phyloP scores from a whole-genome alignment of 306 rosid genomes.

The Crotalaria pallida region DNA sequence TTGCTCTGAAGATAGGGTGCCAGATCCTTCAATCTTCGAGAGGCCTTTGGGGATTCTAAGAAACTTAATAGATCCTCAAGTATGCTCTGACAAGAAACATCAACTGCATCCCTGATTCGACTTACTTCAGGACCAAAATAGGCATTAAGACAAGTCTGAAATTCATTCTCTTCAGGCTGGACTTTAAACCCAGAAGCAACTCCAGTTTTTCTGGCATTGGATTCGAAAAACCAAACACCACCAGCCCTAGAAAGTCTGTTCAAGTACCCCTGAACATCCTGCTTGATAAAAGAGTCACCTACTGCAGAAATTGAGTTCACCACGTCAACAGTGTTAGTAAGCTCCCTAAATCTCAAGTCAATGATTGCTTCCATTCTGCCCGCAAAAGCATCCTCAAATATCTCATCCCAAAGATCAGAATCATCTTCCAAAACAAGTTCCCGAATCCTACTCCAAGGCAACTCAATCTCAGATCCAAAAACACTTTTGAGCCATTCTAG shows the following conservation, averaged over 20 bases:
- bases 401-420: conserved; percentile 90
- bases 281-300: conserved; percentile 28
- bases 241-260: conserved; percentile 58
- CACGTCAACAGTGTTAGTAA: conserved; percentile 46
- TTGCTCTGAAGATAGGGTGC: conserved; percentile 76
- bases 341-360: conserved; percentile 52
- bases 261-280: conserved; percentile 52
- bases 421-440: conserved; percentile 93
- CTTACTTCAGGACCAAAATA: conserved; percentile 86
- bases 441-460: conserved; percentile 93
- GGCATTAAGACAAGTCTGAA: conserved; percentile 64
- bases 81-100: conserved; percentile 62
- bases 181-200: conserved; percentile 43
- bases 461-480: conserved; percentile 88
- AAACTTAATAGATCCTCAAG: conserved; percentile 78
- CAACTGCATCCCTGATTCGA: conserved; percentile 74
- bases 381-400: conserved; percentile 73
- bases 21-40: conserved; percentile 65
- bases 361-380: conserved; percentile 75
- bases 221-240: conserved; percentile 85
- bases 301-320: conserved; percentile 38
- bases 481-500: conserved; percentile 94
- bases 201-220: conserved; percentile 52
- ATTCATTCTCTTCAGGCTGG: conserved; percentile 59
- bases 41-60: conserved; percentile 93